Evolutionary conservation across 2,329 filamentous ascomycete species (phyloP).

Genomic region (Monosporascus sp.): DNA sequence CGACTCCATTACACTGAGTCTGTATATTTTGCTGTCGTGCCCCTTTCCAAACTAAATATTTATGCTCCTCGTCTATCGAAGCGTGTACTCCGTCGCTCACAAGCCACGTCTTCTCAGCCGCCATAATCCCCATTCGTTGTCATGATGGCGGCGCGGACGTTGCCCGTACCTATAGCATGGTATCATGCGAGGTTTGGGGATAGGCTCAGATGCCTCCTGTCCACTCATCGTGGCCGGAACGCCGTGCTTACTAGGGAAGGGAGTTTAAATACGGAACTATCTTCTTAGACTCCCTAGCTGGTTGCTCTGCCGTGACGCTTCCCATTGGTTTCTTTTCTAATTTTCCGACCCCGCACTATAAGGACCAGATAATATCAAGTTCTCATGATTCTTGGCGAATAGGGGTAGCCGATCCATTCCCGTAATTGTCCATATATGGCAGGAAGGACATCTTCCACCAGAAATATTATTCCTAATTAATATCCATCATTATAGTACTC

Average conservation of each 20-base stretch:
- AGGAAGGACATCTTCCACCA: conserved; percentile 5
- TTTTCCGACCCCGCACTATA: conserved; percentile 12
- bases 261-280: not conserved
- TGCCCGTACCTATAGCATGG: too few relatives aligned
- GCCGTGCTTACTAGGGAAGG: too few relatives aligned
- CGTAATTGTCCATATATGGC: conserved; percentile 9
- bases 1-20: not conserved
- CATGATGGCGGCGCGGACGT: too few relatives aligned
- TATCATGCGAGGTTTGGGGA: too few relatives aligned
- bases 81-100: too few relatives aligned
- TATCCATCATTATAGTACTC: conserved; percentile 7
- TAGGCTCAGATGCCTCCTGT: too few relatives aligned
- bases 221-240: too few relatives aligned
- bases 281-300: not conserved
- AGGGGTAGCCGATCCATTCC: conserved; percentile 4
- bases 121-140: too few relatives aligned
- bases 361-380: conserved; percentile 4
- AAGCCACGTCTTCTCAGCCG: too few relatives aligned
- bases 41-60: too few relatives aligned
- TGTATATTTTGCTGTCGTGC: too few relatives aligned
- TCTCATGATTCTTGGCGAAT: conserved; percentile 9
- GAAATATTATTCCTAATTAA: conserved; percentile 8
- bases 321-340: conserved; percentile 2
- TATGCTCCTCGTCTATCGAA: too few relatives aligned
- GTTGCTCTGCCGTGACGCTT: not conserved